These are phyloP conservation scores for Ascocoryne sarcoides DNA, from an alignment of 2,329 filamentous ascomycete species.

Conservation along the genomic window DNA sequence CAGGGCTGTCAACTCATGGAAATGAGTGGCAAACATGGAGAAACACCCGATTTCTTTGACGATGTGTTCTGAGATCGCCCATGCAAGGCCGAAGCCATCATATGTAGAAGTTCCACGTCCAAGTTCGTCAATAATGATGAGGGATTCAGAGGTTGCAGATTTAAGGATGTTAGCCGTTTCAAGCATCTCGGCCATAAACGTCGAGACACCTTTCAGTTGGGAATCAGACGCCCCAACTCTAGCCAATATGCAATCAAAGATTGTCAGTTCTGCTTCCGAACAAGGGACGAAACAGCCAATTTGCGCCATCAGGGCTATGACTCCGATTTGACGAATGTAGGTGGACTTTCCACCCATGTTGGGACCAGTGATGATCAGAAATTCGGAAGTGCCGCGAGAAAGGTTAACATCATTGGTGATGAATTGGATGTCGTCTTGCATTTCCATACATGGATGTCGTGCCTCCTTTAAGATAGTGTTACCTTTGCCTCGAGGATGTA, in stretches of 20 bases:
- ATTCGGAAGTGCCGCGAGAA: slow-evolving; percentile 69
- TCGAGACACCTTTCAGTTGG: slow-evolving; percentile 94
- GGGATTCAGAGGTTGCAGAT: slow-evolving; percentile 84
- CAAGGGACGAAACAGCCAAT: slow-evolving; percentile 95
- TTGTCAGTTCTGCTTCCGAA: slow-evolving; percentile 78
- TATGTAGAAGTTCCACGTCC: slow-evolving; percentile 96
- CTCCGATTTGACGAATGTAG: slow-evolving; percentile 94
- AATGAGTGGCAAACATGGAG: slow-evolving; percentile 93
- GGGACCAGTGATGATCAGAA: slow-evolving; percentile 63
- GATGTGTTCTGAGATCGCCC: slow-evolving; percentile 98
- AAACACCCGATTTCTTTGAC: slow-evolving; percentile 91
- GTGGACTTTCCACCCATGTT: slow-evolving; percentile 99
- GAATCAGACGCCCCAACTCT: slow-evolving; percentile 93
- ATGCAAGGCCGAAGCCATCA: slow-evolving; percentile 96
- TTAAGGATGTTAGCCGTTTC: slow-evolving; percentile 98
- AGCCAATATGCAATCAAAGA: slow-evolving; percentile 95
- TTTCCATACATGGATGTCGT: slow-evolving; percentile 94
- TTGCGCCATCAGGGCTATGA: slow-evolving; percentile 95
- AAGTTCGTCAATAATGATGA: slow-evolving; percentile 98
- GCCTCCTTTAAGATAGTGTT: slow-evolving; percentile 87
- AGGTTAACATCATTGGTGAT: slow-evolving; percentile 95
- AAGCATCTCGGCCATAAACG: slow-evolving; percentile 99
- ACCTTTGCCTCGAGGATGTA: slow-evolving; percentile 80
- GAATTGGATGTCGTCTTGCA: slow-evolving; percentile 97
- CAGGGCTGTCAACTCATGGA: slow-evolving; percentile 92